These are phyloP conservation scores for Chenopodium suecicum DNA, from an alignment of 148 eudicot species.

Conservation along the genomic window DNA sequence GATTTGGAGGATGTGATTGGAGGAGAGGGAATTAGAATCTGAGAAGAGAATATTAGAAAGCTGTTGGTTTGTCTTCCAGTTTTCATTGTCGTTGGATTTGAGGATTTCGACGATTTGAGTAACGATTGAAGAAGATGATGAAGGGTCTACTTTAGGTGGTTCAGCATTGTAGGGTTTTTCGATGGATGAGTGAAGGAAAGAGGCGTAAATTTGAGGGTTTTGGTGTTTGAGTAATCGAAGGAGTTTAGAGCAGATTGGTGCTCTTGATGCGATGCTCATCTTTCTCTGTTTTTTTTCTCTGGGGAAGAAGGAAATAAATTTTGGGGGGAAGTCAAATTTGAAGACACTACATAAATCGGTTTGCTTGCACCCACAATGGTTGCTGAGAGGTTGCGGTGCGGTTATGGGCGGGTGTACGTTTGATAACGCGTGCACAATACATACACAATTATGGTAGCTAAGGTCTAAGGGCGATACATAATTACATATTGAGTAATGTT, in stretches of 20 bases:
- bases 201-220: conserved; percentile 19
- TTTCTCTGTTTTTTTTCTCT: not conserved
- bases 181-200: conserved; percentile 37
- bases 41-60: conserved; percentile 38
- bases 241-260: conserved; percentile 28
- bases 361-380: not conserved
- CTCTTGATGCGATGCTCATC: conserved; percentile 19
- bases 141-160: not conserved
- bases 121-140: conserved; percentile 18
- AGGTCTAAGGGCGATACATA: too few relatives aligned
- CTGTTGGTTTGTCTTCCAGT: conserved; percentile 35
- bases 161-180: conserved; percentile 21
- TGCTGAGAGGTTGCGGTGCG: not conserved
- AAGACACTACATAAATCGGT: not conserved
- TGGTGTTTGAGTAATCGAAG: conserved; percentile 29
- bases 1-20: conserved; percentile 40
- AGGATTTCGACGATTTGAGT: conserved; percentile 44
- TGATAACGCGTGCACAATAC: not conserved
- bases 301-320: not conserved
- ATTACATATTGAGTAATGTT: too few relatives aligned
- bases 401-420: too few relatives aligned
- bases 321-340: not conserved
- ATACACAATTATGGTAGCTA: too few relatives aligned
- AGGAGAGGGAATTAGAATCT: conserved; percentile 28
- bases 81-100: conserved; percentile 31